These are phyloP conservation scores for Mycena floridula DNA, from an alignment of 768 basidiomycete species.

Conservation along the genomic window DNA sequence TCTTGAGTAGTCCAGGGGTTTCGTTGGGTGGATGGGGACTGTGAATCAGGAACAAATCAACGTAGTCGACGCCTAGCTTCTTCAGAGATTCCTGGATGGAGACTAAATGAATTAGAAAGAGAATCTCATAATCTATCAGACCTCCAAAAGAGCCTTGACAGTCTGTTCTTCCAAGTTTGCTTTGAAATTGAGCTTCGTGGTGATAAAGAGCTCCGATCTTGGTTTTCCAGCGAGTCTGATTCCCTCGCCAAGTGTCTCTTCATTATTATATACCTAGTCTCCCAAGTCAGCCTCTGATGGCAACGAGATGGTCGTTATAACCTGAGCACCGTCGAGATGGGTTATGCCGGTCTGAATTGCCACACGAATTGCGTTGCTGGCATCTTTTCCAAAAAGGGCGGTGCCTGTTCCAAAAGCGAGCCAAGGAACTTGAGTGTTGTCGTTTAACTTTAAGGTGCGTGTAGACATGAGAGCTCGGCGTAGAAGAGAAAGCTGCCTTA, in stretches of 20 bases:
- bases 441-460: conserved; percentile 41
- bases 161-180: conserved; percentile 28
- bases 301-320: too few relatives aligned
- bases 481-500: conserved; percentile 11
- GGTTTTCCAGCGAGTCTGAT: conserved; percentile 30
- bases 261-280: conserved; percentile 5
- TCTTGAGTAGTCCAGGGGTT: conserved; percentile 18
- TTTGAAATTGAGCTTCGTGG: conserved; percentile 35
- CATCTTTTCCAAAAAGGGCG: conserved; percentile 41
- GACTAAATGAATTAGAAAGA: conserved; percentile 31
- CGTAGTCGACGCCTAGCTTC: conserved; percentile 25
- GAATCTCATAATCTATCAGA: conserved; percentile 27
- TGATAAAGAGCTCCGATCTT: conserved; percentile 42
- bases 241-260: conserved; percentile 4
- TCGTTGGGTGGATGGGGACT: conserved; percentile 13
- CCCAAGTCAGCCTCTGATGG: too few relatives aligned
- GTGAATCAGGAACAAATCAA: conserved; percentile 37
- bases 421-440: conserved; percentile 47
- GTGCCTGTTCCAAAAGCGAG: conserved; percentile 61
- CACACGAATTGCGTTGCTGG: conserved; percentile 24
- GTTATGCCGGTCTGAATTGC: conserved; percentile 54
- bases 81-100: conserved; percentile 31
- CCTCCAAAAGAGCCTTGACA: conserved; percentile 20
- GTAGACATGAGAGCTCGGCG: conserved; percentile 15
- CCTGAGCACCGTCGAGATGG: conserved; percentile 39